Base-by-base conservation (phyloP, 73 alveolate species). In the Effrenium voratum region DNA sequence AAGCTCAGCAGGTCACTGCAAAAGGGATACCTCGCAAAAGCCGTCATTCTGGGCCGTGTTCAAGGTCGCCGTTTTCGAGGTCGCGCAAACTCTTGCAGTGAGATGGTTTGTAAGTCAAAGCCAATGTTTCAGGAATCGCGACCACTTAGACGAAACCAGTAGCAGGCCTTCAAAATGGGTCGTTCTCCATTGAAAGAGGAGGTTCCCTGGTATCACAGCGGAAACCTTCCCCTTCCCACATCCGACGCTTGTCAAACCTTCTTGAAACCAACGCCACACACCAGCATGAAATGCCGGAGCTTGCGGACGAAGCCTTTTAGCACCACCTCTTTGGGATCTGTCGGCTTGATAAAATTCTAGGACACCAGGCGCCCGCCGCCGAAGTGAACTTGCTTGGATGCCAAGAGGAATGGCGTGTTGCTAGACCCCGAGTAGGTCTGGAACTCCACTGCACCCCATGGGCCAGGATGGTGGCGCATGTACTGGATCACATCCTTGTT, bases 261-360 rank as follows among this genome's bases (percentile, higher is more conserved):
- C 73, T 59, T 59, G 73, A 59, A 59, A n/a, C 73, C 73, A 19
- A n/a, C 30, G 34, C 73, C 73, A 59, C 73, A 59, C 22, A 59
- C 32, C 73, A 59, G 1, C 73, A 59, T 59, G 73, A 59, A 59
- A n/a, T 59, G 30, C 73, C 73, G 22, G 73, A 59, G 73, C 22
- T 59, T 59, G 73, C 73, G 73, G 34, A 59, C 73, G 30, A 59
- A 59, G 30, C 73, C 73, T 59, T 59, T 59, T n/a, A 59, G 30
- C 34, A 59, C 73, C 34, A 59, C 73, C 73, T 59, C 73, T 59
- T 59, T 59, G 32, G 73, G 32, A 59, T 28, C 22, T 28, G 34
- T 59, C 73, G 73, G 73, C 73, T 59, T 59, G 73, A 59, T 59
- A n/a, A 59, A 59, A n/a, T 59, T 59, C 73, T n/a, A 59, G 30